Base-by-base conservation (phyloP, 2,329 filamentous ascomycete genomes). In the Alternaria novae-zelandiae region DNA sequence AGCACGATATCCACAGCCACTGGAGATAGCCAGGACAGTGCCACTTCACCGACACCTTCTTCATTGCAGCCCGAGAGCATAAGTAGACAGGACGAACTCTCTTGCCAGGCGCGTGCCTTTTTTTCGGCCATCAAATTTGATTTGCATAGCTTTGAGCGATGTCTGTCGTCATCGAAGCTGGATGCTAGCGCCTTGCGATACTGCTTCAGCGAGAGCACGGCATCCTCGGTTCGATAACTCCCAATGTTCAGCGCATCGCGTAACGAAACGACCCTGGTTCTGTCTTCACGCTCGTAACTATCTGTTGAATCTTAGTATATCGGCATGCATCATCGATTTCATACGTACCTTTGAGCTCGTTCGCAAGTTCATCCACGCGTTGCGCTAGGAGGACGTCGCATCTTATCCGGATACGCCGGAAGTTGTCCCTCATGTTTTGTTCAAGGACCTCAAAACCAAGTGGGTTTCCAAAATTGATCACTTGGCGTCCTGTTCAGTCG, bases 11-110 rank as follows among this genome's bases (percentile, higher is more conserved):
- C 58, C 6, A 59, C 62, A 17, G 58, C 58, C 5, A 54, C 32
- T 20, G 62, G 54, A 7, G 58, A 61, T 12, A 65, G 62, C 62
- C 58, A 65, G 6, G 62, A 65, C 28, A 47, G 58, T 32, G 36
- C 36, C 10, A 47, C 28, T 21, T 28, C 28, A 32, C 30, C 23
- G 11, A 54, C 56, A 10, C 62, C 54, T 13, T 12, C n/a, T 17
- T 64, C 62, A 25, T 61, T 61, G 8, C 21, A 17, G 2, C 62
- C 62, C 30, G 43, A 64, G 6, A 64, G 43, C 20, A 61, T 28
- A 6, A 64, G 26, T 1, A 64, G 36, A 21, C 51, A 45, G 6
- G 58, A 61, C 9, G 23, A 41, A 15, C 7, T 17, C 9, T 25
- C 44, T 36, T 41, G 44, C 62, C 44, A 46, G 44, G 2, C 4